Base-by-base conservation (phyloP, 352 stramenopile genomes). In the Globisporangium nodosum region DNA sequence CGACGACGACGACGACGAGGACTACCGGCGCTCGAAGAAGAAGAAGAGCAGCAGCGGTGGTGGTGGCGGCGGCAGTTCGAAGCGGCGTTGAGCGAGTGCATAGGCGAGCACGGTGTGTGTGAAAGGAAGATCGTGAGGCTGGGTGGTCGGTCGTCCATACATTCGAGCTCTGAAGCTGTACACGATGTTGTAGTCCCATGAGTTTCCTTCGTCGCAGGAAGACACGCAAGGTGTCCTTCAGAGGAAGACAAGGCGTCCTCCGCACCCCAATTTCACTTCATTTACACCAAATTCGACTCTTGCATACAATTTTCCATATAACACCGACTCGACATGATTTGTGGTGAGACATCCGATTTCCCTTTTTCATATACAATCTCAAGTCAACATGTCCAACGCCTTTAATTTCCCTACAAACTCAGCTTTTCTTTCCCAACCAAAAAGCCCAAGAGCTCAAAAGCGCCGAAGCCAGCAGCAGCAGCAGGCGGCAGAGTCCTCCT, bases 1-100 rank as follows among this genome's bases (percentile, higher is more conserved):
- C 20, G 69, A 81, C 49, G 69, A 81, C 49, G 76, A 86, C 3
- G 79, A 84, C 39, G 68, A 88, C 64, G 77, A 88, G 42, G 42
- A 47, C 18, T 84, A 79, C 59, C 66, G 63, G 5, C 72, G 72
- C 42, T 63, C 63, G 66, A 87, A 85, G 64, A 74, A 74, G 61
- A 71, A 58, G 24, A 49, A 54, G 21, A 47, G 15, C 11, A 64
- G 50, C 50, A 64, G 50, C 51, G 33, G 50, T 3, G 16, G 58
- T 21, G 51, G 42, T 47, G 42, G 42, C 16, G 18, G 15, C 42
- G 12, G 42, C 16, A 47, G 15, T 9, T 42, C 35, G 35, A 16
- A 12, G 35, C 11, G 35, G 35, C 35, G 35, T 42, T 42, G 35
- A 42, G 35, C 35, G 35, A 42, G 35, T 42, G 35, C 11, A 42